Percentiles rank a stretch among this genome's conserved stretches.
phyloP scores from a whole-genome alignment of 345 rosid genomes.

The Eucalyptus pauciflora region DNA sequence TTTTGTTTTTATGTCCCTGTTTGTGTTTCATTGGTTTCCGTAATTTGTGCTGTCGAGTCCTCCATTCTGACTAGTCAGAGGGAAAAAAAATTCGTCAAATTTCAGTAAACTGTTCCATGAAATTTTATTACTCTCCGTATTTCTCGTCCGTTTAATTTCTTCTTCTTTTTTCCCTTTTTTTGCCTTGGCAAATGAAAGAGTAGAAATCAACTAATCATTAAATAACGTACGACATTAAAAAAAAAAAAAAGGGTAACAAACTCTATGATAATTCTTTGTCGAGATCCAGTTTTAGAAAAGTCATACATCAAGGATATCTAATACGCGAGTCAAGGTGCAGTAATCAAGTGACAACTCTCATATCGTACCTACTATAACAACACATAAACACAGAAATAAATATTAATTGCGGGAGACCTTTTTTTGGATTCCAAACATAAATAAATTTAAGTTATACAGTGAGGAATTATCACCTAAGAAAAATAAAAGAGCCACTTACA shows the following conservation, averaged over 20 bases:
- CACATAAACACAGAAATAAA: neutral
- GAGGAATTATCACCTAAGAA: neutral
- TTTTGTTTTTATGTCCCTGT: neutral
- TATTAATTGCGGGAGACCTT: neutral
- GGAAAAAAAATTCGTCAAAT: neutral
- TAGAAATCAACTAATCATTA: neutral
- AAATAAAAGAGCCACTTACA: neutral
- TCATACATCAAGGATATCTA: neutral
- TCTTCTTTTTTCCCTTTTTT: neutral
- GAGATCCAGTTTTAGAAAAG: neutral
- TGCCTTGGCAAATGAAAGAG: neutral
- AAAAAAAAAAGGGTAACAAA: neutral
- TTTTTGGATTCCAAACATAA: neutral
- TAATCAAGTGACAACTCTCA: neutral
- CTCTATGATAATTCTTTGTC: neutral
- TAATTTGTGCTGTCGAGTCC: neutral
- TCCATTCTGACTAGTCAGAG: neutral
- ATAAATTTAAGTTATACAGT: neutral
- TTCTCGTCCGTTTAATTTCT: neutral
- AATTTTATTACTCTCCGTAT: neutral
- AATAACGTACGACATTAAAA: neutral
- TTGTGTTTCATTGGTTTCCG: neutral
- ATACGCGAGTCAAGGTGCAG: rapidly evolving
- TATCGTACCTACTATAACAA: rapidly evolving
- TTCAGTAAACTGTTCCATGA: neutral